Evolutionary conservation across 805 yeast genomes (phyloP).

Genomic region (Kuraishia molischiana): DNA sequence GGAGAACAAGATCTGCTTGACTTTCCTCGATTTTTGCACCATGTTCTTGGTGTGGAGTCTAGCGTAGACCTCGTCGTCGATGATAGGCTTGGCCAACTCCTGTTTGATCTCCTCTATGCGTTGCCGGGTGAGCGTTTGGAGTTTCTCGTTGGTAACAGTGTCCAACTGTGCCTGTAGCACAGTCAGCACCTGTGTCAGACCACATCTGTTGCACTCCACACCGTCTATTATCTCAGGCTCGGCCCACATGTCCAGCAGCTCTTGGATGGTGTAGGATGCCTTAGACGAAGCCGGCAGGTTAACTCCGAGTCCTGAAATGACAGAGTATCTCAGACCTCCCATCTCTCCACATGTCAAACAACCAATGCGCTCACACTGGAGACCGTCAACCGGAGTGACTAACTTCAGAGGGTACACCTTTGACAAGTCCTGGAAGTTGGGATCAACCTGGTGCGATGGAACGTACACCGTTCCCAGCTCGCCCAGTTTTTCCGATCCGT

Average conservation of each 20-base stretch:
- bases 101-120: conserved; percentile 38
- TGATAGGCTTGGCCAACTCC: conserved; percentile 56
- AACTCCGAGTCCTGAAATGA: conserved; percentile 63
- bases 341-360: conserved; percentile 88
- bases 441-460: conserved; percentile 72
- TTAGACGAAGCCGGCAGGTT: conserved; percentile 47
- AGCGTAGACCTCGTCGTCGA: conserved; percentile 73
- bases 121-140: conserved; percentile 23
- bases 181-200: conserved; percentile 50
- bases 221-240: conserved; percentile 83
- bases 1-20: conserved; percentile 72
- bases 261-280: conserved; percentile 33
- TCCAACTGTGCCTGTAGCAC: conserved; percentile 32
- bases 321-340: conserved; percentile 83
- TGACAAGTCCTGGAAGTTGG: conserved; percentile 39
- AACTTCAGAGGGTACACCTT: conserved; percentile 45
- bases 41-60: conserved; percentile 64
- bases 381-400: conserved; percentile 88
- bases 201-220: conserved; percentile 93
- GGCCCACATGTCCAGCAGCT: conserved; percentile 55
- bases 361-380: conserved; percentile 81
- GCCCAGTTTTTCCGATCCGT: conserved; percentile 38
- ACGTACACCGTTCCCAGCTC: conserved; percentile 55
- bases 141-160: conserved; percentile 10
- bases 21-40: conserved; percentile 67